phyloP scores from a whole-genome alignment of 495 filamentous ascomycete species.

The Aspergillus ostianus region DNA sequence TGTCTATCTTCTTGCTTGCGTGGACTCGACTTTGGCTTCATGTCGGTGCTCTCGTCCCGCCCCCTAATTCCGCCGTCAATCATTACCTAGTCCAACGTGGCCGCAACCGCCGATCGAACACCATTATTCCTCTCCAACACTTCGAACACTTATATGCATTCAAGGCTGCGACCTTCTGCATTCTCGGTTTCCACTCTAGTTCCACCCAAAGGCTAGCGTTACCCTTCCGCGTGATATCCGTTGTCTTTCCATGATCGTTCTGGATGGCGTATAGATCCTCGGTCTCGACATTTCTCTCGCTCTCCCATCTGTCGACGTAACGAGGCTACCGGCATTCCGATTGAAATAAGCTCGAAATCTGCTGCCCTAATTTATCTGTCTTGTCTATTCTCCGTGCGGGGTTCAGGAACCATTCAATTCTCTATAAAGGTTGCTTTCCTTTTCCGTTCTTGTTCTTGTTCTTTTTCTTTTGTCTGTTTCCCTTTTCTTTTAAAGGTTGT shows the following conservation, averaged over 20 bases:
- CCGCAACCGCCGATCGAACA: neutral
- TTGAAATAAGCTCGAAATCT: neutral
- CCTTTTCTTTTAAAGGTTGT: neutral
- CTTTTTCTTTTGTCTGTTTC: slow-evolving; percentile 5
- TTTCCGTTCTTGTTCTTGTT: slow-evolving; percentile 6
- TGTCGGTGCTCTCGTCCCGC: neutral
- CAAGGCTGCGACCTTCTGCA: neutral
- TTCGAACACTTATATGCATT: neutral
- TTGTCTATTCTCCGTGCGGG: neutral
- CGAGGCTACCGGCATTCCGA: neutral
- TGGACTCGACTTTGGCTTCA: neutral
- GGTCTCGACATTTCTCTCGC: slow-evolving; percentile 9
- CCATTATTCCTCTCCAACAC: neutral
- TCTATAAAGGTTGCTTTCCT: slow-evolving; percentile 3
- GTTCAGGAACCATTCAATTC: neutral
- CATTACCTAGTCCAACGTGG: neutral
- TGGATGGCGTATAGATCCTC: slow-evolving; percentile 6
- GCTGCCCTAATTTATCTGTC: neutral
- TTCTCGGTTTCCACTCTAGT: neutral
- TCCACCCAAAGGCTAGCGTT: neutral
- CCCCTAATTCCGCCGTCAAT: neutral
- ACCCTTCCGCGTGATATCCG: neutral
- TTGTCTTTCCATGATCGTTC: neutral
- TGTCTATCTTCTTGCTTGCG: neutral
- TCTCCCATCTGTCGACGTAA: slow-evolving; percentile 10